A percentile compares a stretch with the other conserved stretches of the same genome.
These are phyloP conservation scores for Odontarrhena argentea DNA, from an alignment of 345 rosid genomes.

Conservation along the genomic window DNA sequence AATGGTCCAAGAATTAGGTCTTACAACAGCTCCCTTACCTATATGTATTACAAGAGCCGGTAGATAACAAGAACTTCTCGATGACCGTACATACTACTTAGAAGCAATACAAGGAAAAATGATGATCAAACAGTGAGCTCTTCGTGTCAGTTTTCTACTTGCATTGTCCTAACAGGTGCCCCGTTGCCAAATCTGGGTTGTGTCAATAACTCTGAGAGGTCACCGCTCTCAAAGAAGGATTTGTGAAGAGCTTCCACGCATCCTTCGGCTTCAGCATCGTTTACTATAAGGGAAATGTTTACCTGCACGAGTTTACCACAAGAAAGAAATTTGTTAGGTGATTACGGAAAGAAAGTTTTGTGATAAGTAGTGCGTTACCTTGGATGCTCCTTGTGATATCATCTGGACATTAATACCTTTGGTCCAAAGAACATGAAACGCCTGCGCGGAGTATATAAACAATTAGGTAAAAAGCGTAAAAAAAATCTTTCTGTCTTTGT, in stretches of 20 bases:
- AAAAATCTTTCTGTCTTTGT: not conserved
- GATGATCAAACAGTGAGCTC: constrained; percentile 26
- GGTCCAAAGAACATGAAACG: constrained; percentile 74
- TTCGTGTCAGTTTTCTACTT: constrained; percentile 34
- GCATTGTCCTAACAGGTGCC: constrained; percentile 41
- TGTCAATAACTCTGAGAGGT: constrained; percentile 49
- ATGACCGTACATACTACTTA: constrained; percentile 15
- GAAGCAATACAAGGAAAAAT: constrained; percentile 22
- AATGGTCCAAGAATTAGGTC: constrained; percentile 25
- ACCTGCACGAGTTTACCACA: constrained; percentile 48
- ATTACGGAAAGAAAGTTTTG: not conserved
- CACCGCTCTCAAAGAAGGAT: constrained; percentile 63
- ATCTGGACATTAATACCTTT: constrained; percentile 95
- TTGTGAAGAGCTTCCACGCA: constrained; percentile 75
- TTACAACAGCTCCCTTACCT: constrained; percentile 18
- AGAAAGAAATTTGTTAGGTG: constrained; percentile 2
- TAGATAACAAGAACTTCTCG: constrained; percentile 14
- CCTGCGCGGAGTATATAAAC: constrained; percentile 49
- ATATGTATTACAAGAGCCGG: not conserved
- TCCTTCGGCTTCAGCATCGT: constrained; percentile 75
- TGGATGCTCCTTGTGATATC: constrained; percentile 99
- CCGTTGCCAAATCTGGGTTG: constrained; percentile 43
- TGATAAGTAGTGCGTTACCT: constrained; percentile 50
- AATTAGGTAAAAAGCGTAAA: constrained; percentile 29
- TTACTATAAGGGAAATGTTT: constrained; percentile 86